Conservation (phyloP, 2,329 filamentous ascomycete genomes). For the Colletotrichum sp. region DNA sequence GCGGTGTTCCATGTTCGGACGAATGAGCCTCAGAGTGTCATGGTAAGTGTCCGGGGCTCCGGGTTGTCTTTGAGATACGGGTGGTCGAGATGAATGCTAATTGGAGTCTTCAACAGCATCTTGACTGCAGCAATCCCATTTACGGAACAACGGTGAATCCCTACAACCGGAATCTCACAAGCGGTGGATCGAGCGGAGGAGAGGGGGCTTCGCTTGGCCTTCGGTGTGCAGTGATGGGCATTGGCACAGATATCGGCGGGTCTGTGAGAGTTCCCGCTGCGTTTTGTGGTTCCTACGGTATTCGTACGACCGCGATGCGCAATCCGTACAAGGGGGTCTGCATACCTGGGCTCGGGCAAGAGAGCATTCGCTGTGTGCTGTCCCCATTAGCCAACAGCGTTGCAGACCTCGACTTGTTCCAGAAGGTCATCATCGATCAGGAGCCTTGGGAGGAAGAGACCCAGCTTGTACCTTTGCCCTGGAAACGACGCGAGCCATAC, state of each 20-base stretch:
- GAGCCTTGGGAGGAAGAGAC: conserved; percentile 47
- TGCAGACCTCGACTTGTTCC: conserved; percentile 40
- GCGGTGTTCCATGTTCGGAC: conserved; percentile 47
- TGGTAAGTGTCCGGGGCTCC: conserved; percentile 20
- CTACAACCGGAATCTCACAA: conserved; percentile 39
- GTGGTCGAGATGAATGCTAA: rapidly evolving
- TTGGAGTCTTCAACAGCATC: conserved; percentile 9
- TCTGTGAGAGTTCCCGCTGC: conserved; percentile 48
- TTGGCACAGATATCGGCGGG: conserved; percentile 53
- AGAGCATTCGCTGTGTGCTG: conserved; percentile 35
- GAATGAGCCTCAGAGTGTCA: conserved; percentile 43
- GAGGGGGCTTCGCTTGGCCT: conserved; percentile 47
- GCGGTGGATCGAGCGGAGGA: conserved; percentile 47
- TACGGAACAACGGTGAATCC: conserved; percentile 44
- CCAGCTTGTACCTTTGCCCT: conserved; percentile 42
- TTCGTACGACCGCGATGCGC: conserved; percentile 40
- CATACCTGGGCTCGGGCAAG: conserved; percentile 33
- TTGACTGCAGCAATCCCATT: conserved; percentile 40
- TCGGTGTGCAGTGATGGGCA: conserved; percentile 42
- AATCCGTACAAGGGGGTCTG: conserved; percentile 33
- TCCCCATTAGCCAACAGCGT: conserved; percentile 27
- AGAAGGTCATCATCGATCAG: conserved; percentile 38
- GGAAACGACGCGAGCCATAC: conserved; percentile 31
- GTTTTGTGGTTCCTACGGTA: conserved; percentile 47
- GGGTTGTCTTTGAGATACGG: not conserved